Conservation (phyloP, 139 green algal genomes). For the Chlorella sp. region DNA sequence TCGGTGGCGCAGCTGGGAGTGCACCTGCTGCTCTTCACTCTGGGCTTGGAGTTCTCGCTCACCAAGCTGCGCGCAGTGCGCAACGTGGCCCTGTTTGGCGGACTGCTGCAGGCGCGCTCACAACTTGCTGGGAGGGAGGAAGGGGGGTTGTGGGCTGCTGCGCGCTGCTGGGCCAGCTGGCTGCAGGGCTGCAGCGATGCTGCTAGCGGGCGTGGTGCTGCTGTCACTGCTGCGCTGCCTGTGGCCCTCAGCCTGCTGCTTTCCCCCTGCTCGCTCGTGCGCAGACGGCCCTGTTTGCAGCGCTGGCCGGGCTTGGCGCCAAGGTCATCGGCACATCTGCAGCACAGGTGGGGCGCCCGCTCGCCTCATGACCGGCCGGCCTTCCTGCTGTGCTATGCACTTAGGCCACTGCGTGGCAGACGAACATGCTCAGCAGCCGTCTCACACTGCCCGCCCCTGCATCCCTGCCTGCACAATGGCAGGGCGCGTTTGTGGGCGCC, state of each 20-base stretch:
- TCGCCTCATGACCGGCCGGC: too few relatives aligned
- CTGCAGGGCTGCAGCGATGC: too few relatives aligned
- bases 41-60: constrained; percentile 94
- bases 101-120: neutral
- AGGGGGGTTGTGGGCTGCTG: too few relatives aligned
- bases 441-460: neutral
- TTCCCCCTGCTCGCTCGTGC: too few relatives aligned
- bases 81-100: constrained; percentile 82
- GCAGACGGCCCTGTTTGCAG: constrained; percentile 58
- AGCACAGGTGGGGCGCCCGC: constrained; percentile 8
- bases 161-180: too few relatives aligned
- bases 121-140: neutral
- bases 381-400: neutral
- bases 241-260: too few relatives aligned
- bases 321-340: constrained; percentile 46
- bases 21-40: constrained; percentile 94
- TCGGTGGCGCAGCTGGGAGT: constrained; percentile 96
- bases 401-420: too few relatives aligned
- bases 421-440: too few relatives aligned
- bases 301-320: constrained; percentile 44
- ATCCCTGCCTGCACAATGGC: neutral
- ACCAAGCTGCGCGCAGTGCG: constrained; percentile 80
- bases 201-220: too few relatives aligned
- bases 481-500: constrained; percentile 93
- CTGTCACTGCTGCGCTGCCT: neutral